Percentiles rank a stretch among this genome's conserved stretches.
Conservation (phyloP, 345 rosid species). For the Murraya paniculata region DNA sequence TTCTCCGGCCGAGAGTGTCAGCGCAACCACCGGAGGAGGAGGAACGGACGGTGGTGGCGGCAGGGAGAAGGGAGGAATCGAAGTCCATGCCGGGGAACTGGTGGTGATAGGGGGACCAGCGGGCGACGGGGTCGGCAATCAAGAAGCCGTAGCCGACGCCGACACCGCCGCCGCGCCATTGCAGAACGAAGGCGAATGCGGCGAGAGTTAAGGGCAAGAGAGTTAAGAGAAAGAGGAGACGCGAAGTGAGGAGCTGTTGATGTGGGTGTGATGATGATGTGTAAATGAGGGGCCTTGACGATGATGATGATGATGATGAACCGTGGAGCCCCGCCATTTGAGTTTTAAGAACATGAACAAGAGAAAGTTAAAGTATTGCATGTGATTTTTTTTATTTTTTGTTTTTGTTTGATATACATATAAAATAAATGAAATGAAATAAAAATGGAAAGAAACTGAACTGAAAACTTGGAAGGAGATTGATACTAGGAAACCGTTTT, state of each 20-base stretch:
- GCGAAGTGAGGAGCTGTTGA: slow-evolving; percentile 25
- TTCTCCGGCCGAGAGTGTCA: slow-evolving; percentile 57
- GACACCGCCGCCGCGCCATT: slow-evolving; percentile 61
- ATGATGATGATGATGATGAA: slow-evolving; percentile 9
- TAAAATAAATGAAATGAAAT: neutral
- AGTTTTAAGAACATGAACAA: slow-evolving; percentile 4
- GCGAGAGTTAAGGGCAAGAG: slow-evolving; percentile 57
- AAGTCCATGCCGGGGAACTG: slow-evolving; percentile 72
- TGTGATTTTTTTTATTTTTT: neutral
- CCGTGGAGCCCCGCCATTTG: slow-evolving; percentile 47
- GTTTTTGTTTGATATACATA: neutral
- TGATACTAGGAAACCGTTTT: slow-evolving; percentile 21
- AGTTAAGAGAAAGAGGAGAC: slow-evolving; percentile 48
- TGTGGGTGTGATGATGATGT: slow-evolving; percentile 17
- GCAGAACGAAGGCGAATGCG: slow-evolving; percentile 60
- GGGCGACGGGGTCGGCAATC: slow-evolving; percentile 38
- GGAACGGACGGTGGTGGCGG: slow-evolving; percentile 11
- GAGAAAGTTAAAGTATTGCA: neutral
- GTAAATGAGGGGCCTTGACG: slow-evolving; percentile 6
- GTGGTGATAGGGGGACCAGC: slow-evolving; percentile 44
- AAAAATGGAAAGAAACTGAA: neutral
- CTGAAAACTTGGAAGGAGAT: slow-evolving; percentile 13
- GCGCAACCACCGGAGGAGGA: slow-evolving; percentile 43
- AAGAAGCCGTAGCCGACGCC: too few species aligned
- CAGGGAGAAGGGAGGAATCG: neutral